A percentile compares a stretch with the other conserved stretches of the same genome.
Conservation (phyloP, 345 rosid genomes). For the Hypericum androsaemum region DNA sequence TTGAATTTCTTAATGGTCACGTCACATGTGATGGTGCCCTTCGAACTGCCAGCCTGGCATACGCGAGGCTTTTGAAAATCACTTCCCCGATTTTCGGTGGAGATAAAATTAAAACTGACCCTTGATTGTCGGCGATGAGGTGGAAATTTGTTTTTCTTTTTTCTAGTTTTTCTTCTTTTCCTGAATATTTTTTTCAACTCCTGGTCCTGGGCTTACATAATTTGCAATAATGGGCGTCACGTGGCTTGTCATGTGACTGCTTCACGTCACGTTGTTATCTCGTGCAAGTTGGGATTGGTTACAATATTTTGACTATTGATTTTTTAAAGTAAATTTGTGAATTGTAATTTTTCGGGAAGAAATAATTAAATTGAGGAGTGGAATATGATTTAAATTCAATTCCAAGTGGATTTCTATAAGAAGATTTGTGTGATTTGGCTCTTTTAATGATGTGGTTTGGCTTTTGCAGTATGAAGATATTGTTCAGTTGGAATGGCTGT, state of each 20-base stretch:
- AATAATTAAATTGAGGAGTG: background rate
- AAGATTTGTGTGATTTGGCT: no score
- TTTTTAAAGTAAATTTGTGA: background rate
- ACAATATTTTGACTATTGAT: background rate
- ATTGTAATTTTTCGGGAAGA: background rate
- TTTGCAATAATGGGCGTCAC: conserved; percentile 26
- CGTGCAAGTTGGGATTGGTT: background rate
- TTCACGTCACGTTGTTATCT: background rate
- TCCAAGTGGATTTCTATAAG: no score
- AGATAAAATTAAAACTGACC: background rate
- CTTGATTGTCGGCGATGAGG: conserved; percentile 22
- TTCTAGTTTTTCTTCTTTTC: background rate
- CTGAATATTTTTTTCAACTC: conserved; percentile 14
- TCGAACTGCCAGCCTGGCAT: no score
- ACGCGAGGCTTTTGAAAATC: no score
- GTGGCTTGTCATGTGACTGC: conserved; percentile 29
- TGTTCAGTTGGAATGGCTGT: conserved; percentile 72
- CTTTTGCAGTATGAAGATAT: conserved; percentile 82
- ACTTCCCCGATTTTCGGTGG: no score
- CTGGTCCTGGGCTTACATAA: no score
- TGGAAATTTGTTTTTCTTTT: conserved; percentile 3
- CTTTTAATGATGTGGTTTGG: background rate
- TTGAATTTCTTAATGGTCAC: no score
- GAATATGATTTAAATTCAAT: no score
- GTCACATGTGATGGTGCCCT: no score